Conservation (phyloP, 495 filamentous ascomycete species). For the Parathielavia appendiculata region DNA sequence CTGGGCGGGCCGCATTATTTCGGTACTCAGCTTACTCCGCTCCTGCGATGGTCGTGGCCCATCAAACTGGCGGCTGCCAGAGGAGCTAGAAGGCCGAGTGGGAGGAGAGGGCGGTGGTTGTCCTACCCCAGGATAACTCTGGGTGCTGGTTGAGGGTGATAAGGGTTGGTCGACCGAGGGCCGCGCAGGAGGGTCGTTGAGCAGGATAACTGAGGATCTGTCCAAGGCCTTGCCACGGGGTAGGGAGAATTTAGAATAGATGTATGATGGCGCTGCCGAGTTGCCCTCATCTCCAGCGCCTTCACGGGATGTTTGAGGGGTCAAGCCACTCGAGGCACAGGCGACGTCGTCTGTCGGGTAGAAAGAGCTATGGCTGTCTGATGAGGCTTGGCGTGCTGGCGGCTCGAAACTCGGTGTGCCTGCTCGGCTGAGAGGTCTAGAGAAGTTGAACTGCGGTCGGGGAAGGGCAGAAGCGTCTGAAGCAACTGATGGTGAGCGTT, state of each 20-base stretch:
- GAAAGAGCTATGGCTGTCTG: slow-evolving; percentile 59
- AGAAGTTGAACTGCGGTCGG: slow-evolving; percentile 86
- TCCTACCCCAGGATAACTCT: slow-evolving; percentile 32
- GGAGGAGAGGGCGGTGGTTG: slow-evolving; percentile 54
- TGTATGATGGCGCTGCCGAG: slow-evolving; percentile 63
- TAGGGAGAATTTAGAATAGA: slow-evolving; percentile 75
- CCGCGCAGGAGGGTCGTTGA: slow-evolving; percentile 52
- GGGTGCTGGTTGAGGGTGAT: slow-evolving; percentile 42
- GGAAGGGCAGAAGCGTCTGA: slow-evolving; percentile 66
- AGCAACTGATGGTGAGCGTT: slow-evolving; percentile 73
- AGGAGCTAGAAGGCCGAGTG: slow-evolving; percentile 47
- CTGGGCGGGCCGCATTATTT: slow-evolving; percentile 28
- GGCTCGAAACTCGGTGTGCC: slow-evolving; percentile 59
- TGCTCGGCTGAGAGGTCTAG: slow-evolving; percentile 76
- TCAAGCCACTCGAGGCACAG: slow-evolving; percentile 60
- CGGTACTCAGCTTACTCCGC: slow-evolving; percentile 43
- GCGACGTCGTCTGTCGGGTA: slow-evolving; percentile 54
- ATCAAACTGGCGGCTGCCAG: slow-evolving; percentile 36
- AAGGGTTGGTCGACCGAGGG: slow-evolving; percentile 58
- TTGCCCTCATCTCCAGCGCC: slow-evolving; percentile 31
- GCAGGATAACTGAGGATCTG: slow-evolving; percentile 58
- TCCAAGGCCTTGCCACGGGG: slow-evolving; percentile 75
- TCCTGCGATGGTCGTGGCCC: slow-evolving; percentile 39
- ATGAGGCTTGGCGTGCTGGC: slow-evolving; percentile 53
- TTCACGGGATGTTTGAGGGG: slow-evolving; percentile 54